Evolutionary conservation across 176 grass and related monocot species (phyloP).

Genomic region (Aegilops speltoides): DNA sequence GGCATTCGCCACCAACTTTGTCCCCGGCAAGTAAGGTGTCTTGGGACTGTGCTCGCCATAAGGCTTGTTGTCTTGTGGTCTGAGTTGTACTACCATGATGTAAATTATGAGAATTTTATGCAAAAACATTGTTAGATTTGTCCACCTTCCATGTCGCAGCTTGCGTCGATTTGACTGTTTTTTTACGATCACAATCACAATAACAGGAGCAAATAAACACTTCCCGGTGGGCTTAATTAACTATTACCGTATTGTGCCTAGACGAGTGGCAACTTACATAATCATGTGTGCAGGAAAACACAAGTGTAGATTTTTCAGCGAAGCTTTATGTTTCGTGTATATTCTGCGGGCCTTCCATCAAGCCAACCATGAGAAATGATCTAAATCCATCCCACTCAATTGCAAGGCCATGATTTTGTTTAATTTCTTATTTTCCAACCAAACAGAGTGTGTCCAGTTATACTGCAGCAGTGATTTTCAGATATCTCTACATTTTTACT

Average conservation of each 20-base stretch:
- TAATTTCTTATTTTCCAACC: no score
- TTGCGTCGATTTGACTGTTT: not conserved
- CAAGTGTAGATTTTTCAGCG: no score
- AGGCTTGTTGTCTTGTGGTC: not conserved
- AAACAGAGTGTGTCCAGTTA: no score
- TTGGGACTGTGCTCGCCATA: not conserved
- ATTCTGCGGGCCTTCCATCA: no score
- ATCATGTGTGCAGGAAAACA: no score
- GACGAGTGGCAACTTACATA: not conserved
- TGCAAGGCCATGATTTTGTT: no score
- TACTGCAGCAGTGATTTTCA: no score
- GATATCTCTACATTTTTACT: no score
- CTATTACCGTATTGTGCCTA: not conserved
- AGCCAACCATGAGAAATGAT: no score
- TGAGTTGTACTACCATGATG: not conserved
- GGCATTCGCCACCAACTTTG: constrained; percentile 8
- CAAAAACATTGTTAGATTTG: not conserved
- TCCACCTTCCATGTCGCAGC: not conserved
- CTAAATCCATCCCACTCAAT: no score
- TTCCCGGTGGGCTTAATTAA: not conserved
- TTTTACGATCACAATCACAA: not conserved
- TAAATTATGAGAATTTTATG: not conserved
- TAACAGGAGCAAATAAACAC: not conserved
- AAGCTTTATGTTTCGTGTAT: no score
- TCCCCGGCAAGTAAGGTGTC: not conserved